These are phyloP conservation scores for Poa pratensis DNA, from an alignment of 176 grass and related monocot species.

Conservation along the genomic window DNA sequence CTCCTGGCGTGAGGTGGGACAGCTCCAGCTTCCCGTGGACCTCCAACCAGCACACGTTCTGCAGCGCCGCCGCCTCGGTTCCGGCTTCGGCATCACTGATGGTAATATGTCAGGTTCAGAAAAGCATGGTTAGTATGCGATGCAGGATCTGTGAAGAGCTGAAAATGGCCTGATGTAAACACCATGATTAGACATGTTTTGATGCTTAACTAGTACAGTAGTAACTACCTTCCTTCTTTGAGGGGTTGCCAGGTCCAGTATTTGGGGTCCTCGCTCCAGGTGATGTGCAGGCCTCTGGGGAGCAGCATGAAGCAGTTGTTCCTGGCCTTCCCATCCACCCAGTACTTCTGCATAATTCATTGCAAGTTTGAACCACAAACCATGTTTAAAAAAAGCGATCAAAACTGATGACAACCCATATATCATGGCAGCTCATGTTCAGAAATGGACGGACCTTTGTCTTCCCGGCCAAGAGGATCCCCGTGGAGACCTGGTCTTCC, in stretches of 20 bases:
- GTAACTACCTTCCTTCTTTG: slow-evolving; percentile 48
- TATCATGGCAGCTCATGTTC: not conserved
- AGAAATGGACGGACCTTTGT: slow-evolving; percentile 38
- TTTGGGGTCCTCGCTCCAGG: slow-evolving; percentile 52
- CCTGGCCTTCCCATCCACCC: slow-evolving; percentile 48
- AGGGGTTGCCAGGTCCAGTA: slow-evolving; percentile 56
- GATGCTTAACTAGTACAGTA: not conserved
- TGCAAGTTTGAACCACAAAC: slow-evolving; percentile 13
- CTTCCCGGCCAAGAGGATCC: slow-evolving; percentile 44
- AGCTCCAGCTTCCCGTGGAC: slow-evolving; percentile 49
- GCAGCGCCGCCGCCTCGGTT: slow-evolving; percentile 47
- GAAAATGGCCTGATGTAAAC: not conserved
- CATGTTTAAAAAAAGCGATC: not conserved
- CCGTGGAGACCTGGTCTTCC: slow-evolving; percentile 17
- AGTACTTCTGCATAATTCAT: slow-evolving; percentile 48
- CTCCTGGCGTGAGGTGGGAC: slow-evolving; percentile 53
- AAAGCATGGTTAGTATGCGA: not conserved
- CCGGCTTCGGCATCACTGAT: slow-evolving; percentile 1
- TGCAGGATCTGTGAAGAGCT: not conserved
- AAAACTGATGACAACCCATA: not conserved
- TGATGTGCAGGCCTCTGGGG: slow-evolving; percentile 52
- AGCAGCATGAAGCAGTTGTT: slow-evolving; percentile 55
- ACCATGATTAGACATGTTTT: not conserved
- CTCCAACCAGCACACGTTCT: slow-evolving; percentile 66
- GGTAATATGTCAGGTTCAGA: slow-evolving; percentile 5